Evolutionary conservation across 129 eudicot species (phyloP), one percentile per base, ranked within the genome.

Genomic region (Ambrosia trifida): DNA sequence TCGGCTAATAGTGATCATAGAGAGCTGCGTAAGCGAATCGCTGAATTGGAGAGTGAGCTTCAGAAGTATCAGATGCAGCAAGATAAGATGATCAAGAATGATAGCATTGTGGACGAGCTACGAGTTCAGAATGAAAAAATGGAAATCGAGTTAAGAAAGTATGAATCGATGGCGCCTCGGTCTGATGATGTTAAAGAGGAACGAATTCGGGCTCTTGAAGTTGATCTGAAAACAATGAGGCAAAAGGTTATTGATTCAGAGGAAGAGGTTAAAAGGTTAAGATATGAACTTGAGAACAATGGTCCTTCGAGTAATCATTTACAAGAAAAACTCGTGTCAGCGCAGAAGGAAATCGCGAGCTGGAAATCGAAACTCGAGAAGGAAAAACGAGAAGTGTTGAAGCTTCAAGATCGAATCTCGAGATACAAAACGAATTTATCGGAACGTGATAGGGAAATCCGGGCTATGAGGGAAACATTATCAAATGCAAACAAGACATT

Each of bases 381-480:
- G 33, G 95, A 87, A 74, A 86, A 86, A 79, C 72, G 85, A 49
- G 95, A 86, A 80, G 86, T 72, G 31, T 68, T 82, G n/a, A 87
- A 85, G 79, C 78, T 89, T 56, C 91, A 79, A 46, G 98, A 84
- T 57, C 83, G 96, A 14, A 80, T 89, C 38, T 73, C 61, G 30
- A 82, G 98, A 73, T 93, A 93, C 85, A 89, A 93, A 78, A 77
- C 76, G n/a, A 93, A 84, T 57, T 52, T 93, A 44, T 62, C 95
- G 3, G 96, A 87, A 44, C 96, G 98, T 9, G 98, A 93, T n/a
- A 86, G 83, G 47, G 98, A 93, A 76, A 87, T 93, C 45, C 80
- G 98, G 72, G 85, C 82, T 1, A 66, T 93, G 56, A 82, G 79
- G 57, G 98, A 87, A 66, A 68, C 95, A n/a, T 59, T 93, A 36